Conservation (phyloP, 169 alveolate species). For the Eimeria acervulina region DNA sequence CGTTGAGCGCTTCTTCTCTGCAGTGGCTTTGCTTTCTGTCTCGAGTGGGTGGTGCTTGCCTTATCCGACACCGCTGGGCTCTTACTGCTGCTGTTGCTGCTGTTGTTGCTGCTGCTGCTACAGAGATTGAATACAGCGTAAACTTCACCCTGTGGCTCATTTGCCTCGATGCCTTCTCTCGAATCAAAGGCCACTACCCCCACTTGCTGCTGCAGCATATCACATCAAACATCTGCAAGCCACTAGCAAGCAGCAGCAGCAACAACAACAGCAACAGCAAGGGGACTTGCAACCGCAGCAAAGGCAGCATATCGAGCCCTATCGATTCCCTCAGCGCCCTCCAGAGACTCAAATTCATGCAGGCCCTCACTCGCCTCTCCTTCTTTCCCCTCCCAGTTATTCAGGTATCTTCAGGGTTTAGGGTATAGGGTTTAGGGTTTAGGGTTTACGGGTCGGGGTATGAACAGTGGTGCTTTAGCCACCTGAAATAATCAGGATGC, state of each 20-base stretch:
- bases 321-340: slow-evolving; percentile 45
- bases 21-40: too few species aligned
- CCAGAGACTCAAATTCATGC: slow-evolving; percentile 49
- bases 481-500: neutral
- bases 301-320: neutral
- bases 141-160: slow-evolving; percentile 54
- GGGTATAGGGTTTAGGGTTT: too few species aligned
- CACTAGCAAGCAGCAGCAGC: neutral
- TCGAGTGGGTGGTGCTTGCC: too few species aligned
- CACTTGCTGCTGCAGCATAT: slow-evolving; percentile 48
- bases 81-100: too few species aligned
- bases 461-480: neutral
- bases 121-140: slow-evolving; percentile 62
- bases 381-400: slow-evolving; percentile 11
- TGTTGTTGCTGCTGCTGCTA: neutral
- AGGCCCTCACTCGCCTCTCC: slow-evolving; percentile 54
- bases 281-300: neutral
- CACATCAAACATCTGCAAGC: neutral
- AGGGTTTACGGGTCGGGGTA: neutral
- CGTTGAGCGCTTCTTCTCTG: too few species aligned
- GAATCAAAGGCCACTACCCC: slow-evolving; percentile 27
- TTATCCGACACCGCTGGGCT: too few species aligned
- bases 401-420: neutral
- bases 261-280: neutral
- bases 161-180: slow-evolving; percentile 48